Conservation (phyloP, 345 rosid species). For the Mangifera indica region DNA sequence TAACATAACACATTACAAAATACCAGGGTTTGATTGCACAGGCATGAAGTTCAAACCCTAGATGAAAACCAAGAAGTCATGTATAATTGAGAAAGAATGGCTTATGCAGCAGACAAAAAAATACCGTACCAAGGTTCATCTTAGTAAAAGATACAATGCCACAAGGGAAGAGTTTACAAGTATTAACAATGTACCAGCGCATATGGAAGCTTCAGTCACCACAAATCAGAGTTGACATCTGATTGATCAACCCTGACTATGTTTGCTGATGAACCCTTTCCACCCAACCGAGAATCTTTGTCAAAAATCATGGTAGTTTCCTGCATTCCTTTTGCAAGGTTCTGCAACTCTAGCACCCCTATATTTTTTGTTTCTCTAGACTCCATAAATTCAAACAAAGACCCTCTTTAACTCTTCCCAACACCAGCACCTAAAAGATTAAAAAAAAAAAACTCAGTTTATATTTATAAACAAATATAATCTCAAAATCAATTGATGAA, state of each 20-base stretch:
- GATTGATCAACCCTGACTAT: constrained; percentile 30
- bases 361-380: constrained; percentile 21
- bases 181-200: constrained; percentile 48
- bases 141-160: not conserved
- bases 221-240: constrained; percentile 29
- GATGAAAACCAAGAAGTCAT: not conserved
- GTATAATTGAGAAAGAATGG: not conserved
- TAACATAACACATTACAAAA: not conserved
- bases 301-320: constrained; percentile 19
- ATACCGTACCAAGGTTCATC: not conserved
- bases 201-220: constrained; percentile 85
- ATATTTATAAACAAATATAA: constrained; percentile 6
- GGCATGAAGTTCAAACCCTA: not conserved
- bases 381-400: constrained; percentile 29
- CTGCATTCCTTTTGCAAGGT: constrained; percentile 22
- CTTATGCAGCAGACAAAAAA: too few species aligned
- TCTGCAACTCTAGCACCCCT: constrained; percentile 13
- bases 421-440: constrained; percentile 46
- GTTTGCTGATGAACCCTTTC: constrained; percentile 23
- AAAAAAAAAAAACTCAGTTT: constrained; percentile 15
- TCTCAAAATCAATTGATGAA: too few species aligned
- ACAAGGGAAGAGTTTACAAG: not conserved
- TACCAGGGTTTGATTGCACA: not conserved
- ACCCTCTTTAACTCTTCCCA: constrained; percentile 27
- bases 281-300: constrained; percentile 25